These are phyloP conservation scores for Saccharomycopsis javanensis DNA, from an alignment of 805 yeast genomes.

Conservation along the genomic window DNA sequence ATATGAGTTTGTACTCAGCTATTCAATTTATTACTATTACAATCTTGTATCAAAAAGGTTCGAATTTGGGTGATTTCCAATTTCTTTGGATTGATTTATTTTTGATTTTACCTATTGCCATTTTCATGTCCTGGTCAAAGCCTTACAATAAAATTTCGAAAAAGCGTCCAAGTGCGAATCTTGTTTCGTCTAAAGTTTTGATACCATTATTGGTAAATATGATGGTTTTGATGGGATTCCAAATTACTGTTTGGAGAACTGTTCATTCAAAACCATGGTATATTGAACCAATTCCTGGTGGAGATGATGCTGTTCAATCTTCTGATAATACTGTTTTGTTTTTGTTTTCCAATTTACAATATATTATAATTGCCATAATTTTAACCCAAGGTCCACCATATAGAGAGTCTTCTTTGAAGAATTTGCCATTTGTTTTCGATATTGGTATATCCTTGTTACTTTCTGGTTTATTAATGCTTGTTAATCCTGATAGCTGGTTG, in stretches of 20 bases:
- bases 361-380: constrained; percentile 74
- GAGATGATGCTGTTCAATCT: constrained; percentile 70
- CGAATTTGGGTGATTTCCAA: constrained; percentile 94
- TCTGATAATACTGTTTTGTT: constrained; percentile 87
- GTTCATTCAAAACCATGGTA: constrained; percentile 66
- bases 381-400: constrained; percentile 91
- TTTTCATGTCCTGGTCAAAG: constrained; percentile 95
- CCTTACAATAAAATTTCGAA: constrained; percentile 51
- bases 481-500: constrained; percentile 41
- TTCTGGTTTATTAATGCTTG: constrained; percentile 46
- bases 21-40: constrained; percentile 88
- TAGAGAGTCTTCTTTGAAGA: constrained; percentile 62
- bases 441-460: constrained; percentile 39
- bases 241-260: constrained; percentile 53
- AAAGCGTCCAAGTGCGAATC: constrained; percentile 88
- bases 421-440: constrained; percentile 61
- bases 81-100: constrained; percentile 88
- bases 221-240: constrained; percentile 51
- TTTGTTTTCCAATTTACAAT: constrained; percentile 76
- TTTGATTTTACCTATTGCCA: constrained; percentile 86
- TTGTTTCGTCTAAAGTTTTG: constrained; percentile 81
- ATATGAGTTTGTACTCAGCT: constrained; percentile 94
- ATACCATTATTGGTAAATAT: constrained; percentile 78
- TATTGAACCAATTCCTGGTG: constrained; percentile 68
- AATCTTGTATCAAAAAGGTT: constrained; percentile 75